Base-by-base conservation (phyloP, 345 rosid species). In the Camelina hispida region DNA sequence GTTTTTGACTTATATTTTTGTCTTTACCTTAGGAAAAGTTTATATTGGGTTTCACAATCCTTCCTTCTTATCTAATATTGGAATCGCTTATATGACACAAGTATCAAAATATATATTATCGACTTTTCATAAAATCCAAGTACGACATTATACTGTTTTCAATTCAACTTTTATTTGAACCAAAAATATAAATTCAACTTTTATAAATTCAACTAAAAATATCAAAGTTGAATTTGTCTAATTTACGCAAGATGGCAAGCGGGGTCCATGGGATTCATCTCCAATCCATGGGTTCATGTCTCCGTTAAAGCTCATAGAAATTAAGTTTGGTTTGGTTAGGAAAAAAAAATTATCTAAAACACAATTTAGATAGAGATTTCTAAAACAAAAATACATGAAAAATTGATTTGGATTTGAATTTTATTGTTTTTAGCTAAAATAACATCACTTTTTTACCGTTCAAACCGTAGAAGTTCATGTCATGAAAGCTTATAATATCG, bases 21-120 rank as follows among this genome's bases (percentile, higher is more conserved):
- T 66, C 60, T 16, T 66, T 9, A 57, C 72, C 23, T 66, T 66
- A 13, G 38, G 16, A 59, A 25, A 66, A 57, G 52, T 57, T 56
- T 1, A 35, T 56, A 11, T 73, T 20, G 71, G 48, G 23, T 64
- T 54, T 35, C 30, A 56, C 64, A 44, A 10, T 73, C 44, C 11
- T 40, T 12, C 30, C 47, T 32, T 32, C 35, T 32, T 0, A 0
- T 20, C 53, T 55, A 8, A 69, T 10, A 42, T 55, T 20, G 23
- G 18, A 43, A 20, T 44, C 58, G 48, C 58, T 56, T 74, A 48
- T 66, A 48, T 65, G 66, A 46, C 66, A 46, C 78, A 66, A 58
- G 61, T 25, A 25, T 48, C 54, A 30, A 73, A 46, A n/a, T 20
- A 65, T 7, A 11, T 34, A 43, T 65, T 63, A 9, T 56, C 66